Evolutionary conservation across 2,329 filamentous ascomycete genomes (phyloP).

Genomic region (Penicillium griseofulvum): DNA sequence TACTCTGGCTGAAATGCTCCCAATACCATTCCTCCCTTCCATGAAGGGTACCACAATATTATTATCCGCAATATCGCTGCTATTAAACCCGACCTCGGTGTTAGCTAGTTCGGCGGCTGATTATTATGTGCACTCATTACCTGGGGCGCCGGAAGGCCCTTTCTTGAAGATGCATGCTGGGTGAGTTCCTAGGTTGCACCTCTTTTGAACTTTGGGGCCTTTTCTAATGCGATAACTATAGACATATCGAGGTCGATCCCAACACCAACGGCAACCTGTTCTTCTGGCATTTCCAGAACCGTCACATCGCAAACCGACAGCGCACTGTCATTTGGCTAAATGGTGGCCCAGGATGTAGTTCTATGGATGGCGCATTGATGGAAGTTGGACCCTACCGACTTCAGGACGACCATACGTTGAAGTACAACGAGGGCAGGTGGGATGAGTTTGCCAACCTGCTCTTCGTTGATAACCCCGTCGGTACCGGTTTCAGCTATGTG

Average conservation of each 20-base stretch:
- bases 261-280: conserved; percentile 90
- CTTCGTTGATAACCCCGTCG: conserved; percentile 96
- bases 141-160: conserved; percentile 75
- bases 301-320: conserved; percentile 87
- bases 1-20: conserved; percentile 20
- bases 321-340: conserved; percentile 96
- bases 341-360: conserved; percentile 94
- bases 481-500: conserved; percentile 94
- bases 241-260: conserved; percentile 85
- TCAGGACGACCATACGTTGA: conserved; percentile 67
- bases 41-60: conserved; percentile 17
- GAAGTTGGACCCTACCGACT: conserved; percentile 92
- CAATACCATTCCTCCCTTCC: conserved; percentile 17
- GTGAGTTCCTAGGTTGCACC: conserved; percentile 52
- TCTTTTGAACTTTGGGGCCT: background rate
- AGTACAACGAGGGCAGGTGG: conserved; percentile 92
- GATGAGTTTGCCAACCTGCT: conserved; percentile 96
- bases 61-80: conserved; percentile 27
- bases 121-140: conserved; percentile 83
- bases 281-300: conserved; percentile 97
- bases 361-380: conserved; percentile 94
- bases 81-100: conserved; percentile 25
- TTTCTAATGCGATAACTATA: conserved; percentile 38
- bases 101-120: conserved; percentile 66
- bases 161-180: conserved; percentile 97